Base-by-base conservation (phyloP, 495 filamentous ascomycete genomes). In the Gamarada debralockiae region DNA sequence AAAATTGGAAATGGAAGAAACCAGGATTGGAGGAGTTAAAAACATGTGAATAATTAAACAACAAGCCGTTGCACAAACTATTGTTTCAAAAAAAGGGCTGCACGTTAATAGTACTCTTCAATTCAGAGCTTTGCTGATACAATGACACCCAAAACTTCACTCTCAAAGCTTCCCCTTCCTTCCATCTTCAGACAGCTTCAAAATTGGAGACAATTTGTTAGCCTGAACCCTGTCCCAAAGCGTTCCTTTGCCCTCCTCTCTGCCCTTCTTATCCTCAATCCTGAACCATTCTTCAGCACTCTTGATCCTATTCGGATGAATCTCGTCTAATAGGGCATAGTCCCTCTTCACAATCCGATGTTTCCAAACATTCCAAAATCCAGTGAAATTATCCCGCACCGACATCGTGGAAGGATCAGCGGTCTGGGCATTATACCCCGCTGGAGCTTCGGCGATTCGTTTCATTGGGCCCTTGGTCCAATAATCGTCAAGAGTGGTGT, bases 261-360 rank as follows among this genome's bases (percentile, higher is more conserved):
- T 31, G 1, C 56, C 67, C 52, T 53, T 58, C 56, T 73, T 63
- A 23, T 78, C 67, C 55, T 76, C 67, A 31, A 54, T 59, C 27
- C 64, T 55, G 52, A 81, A 69, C 64, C 72, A 83, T 33, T 79
- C 71, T 59, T 75, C 74, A 2, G 71, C 75, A 31, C 58, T 73
- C 55, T 62, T 70, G 27, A 82, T 72, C 14, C 80, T 65, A 2
- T 50, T 56, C 8, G 78, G 77, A 41, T 71, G 62, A 23, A 84
- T 80, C 60, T 74, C 65, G 60, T 81, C 77, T 40, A 82, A 47
- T 20, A 82, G 27, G 20, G 50, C 54, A 50, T 79, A 80, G 61
- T 82, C 73, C 45, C 77, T 68, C 53, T 58, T 58, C 2, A 77
- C 45, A 8, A 78, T 40, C 0, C 70, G 67, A 38, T 69, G 43